Evolutionary conservation across 2,329 filamentous ascomycete species (phyloP), one percentile per base, ranked within the genome.

Genomic region (Epichloe elymi): DNA sequence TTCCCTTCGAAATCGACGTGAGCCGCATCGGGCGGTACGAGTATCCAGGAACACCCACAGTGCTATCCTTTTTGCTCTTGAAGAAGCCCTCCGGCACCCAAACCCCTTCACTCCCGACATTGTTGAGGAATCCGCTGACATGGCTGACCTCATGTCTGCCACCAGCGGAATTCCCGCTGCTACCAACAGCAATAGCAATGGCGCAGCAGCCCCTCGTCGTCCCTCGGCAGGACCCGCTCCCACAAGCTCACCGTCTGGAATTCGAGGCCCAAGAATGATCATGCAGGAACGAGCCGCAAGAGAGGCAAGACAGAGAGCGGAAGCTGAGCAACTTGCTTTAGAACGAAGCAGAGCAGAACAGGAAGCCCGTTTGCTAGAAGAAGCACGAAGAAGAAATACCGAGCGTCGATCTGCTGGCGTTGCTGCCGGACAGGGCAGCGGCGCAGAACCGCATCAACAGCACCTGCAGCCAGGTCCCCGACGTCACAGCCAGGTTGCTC

Each of bases 51-150:
- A 86, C 57, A 95, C 88, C 45, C 86, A 88, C 57, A 87, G 86
- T 66, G 91, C 93, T 38, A 90, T 98, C 64, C 83, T 95, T 97
- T 97, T 86, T 73, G 82, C 89, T 38, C 80, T 97, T 52, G 90
- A 97, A 73, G 88, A 94, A 72, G 88, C 88, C 38, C 77, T 97
- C 58, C 85, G 90, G 58, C 79, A 84, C 45, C 89, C 91, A 2
- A 79, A 88, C 58, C 74, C 81, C 46, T 94, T 97, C 69, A 94
- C 89, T 8, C 78, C 86, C 23, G 89, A 95, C 67, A 71, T 83
- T 59, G 77, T 83, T 54, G 93, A 98, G 74, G 87, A 95, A 73
- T 85, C 87, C 77, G 87, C 90, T 59, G 80, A 81, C 61, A 97
- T 98, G 90, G 86, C 90, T 59, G 90, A 95, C 66, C 75, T 95